phyloP scores from a whole-genome alignment of 2,329 filamentous ascomycete genomes.

The Scopulariopsis brevicaulis region DNA sequence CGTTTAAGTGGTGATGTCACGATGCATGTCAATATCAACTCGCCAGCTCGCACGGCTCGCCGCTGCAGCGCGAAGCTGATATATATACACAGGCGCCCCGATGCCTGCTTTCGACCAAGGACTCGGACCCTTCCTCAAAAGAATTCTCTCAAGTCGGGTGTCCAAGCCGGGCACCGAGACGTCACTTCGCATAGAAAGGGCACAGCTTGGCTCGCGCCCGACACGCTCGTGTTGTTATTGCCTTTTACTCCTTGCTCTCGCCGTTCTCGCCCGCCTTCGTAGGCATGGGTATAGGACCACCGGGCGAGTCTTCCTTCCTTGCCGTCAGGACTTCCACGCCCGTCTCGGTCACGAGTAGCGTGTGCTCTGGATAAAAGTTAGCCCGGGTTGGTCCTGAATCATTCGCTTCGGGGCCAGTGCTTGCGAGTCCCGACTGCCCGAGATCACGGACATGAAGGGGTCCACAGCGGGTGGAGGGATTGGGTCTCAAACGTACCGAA shows the following conservation, averaged over 20 bases:
- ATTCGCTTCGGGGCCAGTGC: not conserved
- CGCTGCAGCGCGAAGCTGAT: no score
- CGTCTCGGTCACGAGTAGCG: constrained; percentile 66
- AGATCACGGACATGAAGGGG: no score
- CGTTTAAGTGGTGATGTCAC: no score
- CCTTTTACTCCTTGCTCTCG: not conserved
- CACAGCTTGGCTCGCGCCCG: not conserved
- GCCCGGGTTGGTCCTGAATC: not conserved
- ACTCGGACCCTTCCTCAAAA: no score
- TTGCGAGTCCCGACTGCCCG: no score
- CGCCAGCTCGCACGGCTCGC: no score
- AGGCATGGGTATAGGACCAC: constrained; percentile 57
- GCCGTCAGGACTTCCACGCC: constrained; percentile 78
- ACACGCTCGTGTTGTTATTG: not conserved
- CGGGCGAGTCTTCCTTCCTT: constrained; percentile 59
- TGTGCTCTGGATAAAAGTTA: constrained; percentile 49
- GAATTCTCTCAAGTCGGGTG: no score
- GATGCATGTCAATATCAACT: no score
- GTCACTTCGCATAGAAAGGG: not conserved
- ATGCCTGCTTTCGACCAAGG: no score
- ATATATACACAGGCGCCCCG: no score
- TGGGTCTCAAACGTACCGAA: constrained; percentile 52
- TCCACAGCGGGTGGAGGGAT: no score
- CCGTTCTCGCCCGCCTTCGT: not conserved
- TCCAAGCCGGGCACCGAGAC: not conserved